Evolutionary conservation across 1,284 basidiomycete genomes (phyloP), one percentile per base, ranked within the genome.

Genomic region (Entoloma clypeatum): DNA sequence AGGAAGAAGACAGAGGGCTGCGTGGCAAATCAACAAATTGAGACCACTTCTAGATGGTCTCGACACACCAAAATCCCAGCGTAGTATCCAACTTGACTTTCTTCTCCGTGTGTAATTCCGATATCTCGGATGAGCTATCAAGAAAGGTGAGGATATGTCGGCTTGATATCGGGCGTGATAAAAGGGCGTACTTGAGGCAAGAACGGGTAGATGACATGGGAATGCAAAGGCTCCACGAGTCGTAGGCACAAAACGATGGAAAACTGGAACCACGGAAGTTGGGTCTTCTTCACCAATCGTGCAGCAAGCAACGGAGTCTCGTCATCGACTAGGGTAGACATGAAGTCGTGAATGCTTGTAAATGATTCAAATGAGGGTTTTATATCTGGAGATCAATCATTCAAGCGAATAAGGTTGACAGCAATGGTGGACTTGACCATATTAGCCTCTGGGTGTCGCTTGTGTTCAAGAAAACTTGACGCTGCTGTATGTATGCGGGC

Each of bases 241-340:
- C 54, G 52, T 3, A 51, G 30, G 27, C 50, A 39, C 17, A 49
- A 34, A 8, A 54, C 24, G 18, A 54, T 49, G 8, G 43, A 49
- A 25, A 57, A 41, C 43, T 57, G 53, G 10, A 44, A 43, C 55
- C 52, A 53, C 7, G 52, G 52, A 21, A 56, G 41, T 21, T 38
- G 49, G 13, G 38, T 53, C 7, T 33, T 44, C 36, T 35, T 44
- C 28, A 29, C 38, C 11, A 37, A 39, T 17, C 37, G 39, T 13
- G 30, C 16, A 11, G 27, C 11, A 10, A 48, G 39, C 9, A 51
- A 41, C 10, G 49, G 47, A 8, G 39, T 49, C 21, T 35, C 41
- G 17, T 49, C 51, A 19, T 29, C 28, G 23, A 39, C 6, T 16
- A 2, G 34, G 13, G 17, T 18, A 22, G 25, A 14, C 36, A 13